Evolutionary conservation across 805 yeast genomes (phyloP).

Genomic region (Ogataea kodamae): DNA sequence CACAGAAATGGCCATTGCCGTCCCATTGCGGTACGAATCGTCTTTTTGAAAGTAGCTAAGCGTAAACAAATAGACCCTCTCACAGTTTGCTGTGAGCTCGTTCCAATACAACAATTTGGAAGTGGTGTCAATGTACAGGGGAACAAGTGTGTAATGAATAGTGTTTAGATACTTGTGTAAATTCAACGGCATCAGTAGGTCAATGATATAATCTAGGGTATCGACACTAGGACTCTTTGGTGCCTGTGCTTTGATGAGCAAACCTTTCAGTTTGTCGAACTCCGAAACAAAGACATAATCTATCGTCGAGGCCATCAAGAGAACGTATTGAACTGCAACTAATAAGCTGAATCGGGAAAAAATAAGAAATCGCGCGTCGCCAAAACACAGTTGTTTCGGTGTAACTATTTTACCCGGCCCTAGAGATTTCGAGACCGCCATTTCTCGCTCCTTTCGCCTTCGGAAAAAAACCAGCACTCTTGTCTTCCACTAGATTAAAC

Average conservation of each 20-base stretch:
- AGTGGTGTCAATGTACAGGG: slow-evolving; percentile 38
- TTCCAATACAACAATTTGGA: slow-evolving; percentile 19
- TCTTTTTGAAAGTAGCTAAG: slow-evolving; percentile 29
- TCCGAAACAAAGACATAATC: slow-evolving; percentile 57
- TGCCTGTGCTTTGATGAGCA: slow-evolving; percentile 56
- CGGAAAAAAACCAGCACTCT: slow-evolving; percentile 8
- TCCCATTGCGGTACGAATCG: slow-evolving; percentile 38
- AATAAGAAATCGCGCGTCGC: too few species aligned
- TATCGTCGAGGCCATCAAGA: slow-evolving; percentile 11
- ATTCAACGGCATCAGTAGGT: slow-evolving; percentile 29
- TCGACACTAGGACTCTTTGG: slow-evolving; percentile 59
- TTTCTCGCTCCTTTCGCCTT: slow-evolving; percentile 11
- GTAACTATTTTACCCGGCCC: slow-evolving; percentile 12
- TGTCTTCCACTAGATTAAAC: slow-evolving; percentile 1
- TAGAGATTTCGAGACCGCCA: not conserved
- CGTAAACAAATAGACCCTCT: slow-evolving; percentile 27
- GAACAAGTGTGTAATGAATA: slow-evolving; percentile 58
- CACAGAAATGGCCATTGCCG: slow-evolving; percentile 44
- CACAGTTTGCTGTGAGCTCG: slow-evolving; percentile 11
- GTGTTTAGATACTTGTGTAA: slow-evolving; percentile 43
- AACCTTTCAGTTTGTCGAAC: slow-evolving; percentile 76
- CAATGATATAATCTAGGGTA: slow-evolving; percentile 37
- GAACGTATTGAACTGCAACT: slow-evolving; percentile 4
- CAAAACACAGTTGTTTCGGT: slow-evolving; percentile 8
- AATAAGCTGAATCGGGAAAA: slow-evolving; percentile 3